Evolutionary conservation across 495 filamentous ascomycete genomes (phyloP).

Genomic region (Oidiodendron maius): DNA sequence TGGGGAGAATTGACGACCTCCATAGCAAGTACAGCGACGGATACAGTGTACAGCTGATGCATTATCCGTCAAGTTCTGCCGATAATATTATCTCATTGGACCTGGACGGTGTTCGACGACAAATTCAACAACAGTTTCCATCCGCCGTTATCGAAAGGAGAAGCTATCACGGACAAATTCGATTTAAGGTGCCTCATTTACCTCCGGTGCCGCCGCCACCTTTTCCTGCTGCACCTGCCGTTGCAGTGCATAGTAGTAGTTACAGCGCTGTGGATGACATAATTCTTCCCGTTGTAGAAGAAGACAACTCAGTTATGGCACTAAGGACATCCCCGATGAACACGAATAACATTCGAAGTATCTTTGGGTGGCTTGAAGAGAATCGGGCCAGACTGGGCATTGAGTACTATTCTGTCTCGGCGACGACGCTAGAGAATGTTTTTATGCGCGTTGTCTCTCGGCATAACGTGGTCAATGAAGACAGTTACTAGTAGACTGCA

Average conservation of each 20-base stretch:
- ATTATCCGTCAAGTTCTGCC: constrained; percentile 55
- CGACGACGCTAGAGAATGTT: background rate
- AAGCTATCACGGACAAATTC: constrained; percentile 65
- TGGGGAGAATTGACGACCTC: constrained; percentile 54
- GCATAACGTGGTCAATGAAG: too few species aligned
- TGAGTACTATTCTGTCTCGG: background rate
- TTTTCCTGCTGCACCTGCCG: background rate
- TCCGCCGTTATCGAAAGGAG: constrained; percentile 59
- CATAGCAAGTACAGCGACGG: constrained; percentile 52
- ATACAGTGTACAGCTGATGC: constrained; percentile 64
- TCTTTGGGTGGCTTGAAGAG: background rate
- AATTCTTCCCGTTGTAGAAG: background rate
- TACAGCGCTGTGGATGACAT: background rate
- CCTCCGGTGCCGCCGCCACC: background rate
- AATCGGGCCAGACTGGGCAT: background rate
- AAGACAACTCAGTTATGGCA: background rate
- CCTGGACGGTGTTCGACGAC: constrained; percentile 53
- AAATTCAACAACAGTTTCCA: constrained; percentile 51
- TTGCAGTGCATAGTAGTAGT: background rate
- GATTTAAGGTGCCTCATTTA: background rate
- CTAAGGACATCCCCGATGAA: background rate
- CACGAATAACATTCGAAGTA: background rate
- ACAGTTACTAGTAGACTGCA: too few species aligned
- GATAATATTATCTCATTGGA: constrained; percentile 57
- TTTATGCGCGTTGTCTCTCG: background rate